Evolutionary conservation across 495 filamentous ascomycete species (phyloP), one percentile per base, ranked within the genome.

Genomic region (Lindgomyces ingoldianus): DNA sequence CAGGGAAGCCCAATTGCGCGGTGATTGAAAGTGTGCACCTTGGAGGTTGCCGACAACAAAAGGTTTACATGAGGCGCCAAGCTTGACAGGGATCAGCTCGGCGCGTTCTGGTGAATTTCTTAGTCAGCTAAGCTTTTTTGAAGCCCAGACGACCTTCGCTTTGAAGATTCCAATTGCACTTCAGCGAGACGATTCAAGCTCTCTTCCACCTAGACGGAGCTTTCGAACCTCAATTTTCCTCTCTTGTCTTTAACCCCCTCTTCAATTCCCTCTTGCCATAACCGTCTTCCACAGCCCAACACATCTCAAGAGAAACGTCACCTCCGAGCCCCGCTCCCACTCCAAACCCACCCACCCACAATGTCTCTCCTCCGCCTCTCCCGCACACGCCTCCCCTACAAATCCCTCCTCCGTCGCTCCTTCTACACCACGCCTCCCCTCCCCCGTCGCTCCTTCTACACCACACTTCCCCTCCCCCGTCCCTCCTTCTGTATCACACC

Each of bases 311-410:
- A 46, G 16, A 46, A 46, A 14, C 44, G 22, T 21, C 44, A 16
- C 33, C 14, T 14, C 33, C 33, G 6, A 39, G 33, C 33, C 33
- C 33, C 33, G 33, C 33, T 14, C n/a, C n/a, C n/a, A n/a, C n/a
- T n/a, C n/a, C n/a, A 6, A 39, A 39, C 33, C 33, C 33, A 6
- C 6, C 6, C 33, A 39, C 14, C 33, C 33, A 52, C 21, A 26
- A 65, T 65, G 62, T 59, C 62, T 29, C 62, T 65, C 46, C 36
- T 59, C 46, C 54, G 54, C 6, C 6, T 39, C 6, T 39, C 33
- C 33, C 33, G 14, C 6, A 6, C 33, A 39, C 33, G 33, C 6
- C 6, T 14, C 6, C 33, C 14, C 33, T 14, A 6, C 33, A n/a
- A n/a, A n/a, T n/a, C 33, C 14, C 33, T 65, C 27, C n/a, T 30